Evolutionary conservation across 1,139 yeast genomes (phyloP), one percentile per base, ranked within the genome.

Genomic region (Arxiozyma bovina): DNA sequence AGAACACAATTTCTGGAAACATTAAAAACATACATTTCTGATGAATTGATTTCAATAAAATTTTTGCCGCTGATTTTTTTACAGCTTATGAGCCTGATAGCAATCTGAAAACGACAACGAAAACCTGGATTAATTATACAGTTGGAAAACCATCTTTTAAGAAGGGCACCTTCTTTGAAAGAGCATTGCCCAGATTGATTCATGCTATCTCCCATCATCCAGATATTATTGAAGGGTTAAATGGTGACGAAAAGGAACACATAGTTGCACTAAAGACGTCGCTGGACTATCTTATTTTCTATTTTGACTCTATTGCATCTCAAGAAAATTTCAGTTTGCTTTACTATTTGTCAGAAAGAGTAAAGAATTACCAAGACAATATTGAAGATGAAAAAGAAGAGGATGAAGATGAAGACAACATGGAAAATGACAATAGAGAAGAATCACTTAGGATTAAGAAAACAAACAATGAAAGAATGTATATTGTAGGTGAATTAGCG

Each of bases 181-280:
- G 79, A 58, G 75, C 84, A 1, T 75, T 87, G 54, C 82, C 86
- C 1, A 74, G 95, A 52, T 73, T 89, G 30, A 73, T 90, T 21
- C 88, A 87, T 66, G 76, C 82, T 57, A 71, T 89, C 42, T 81
- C 94, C 0, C 96, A 88, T 64, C 90, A 87, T 64, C 84, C 84
- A 9, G 87, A 84, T 61, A 82, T 82, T 55, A 62, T 74, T 30
- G 81, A 78, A 11, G 74, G 78, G 15, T 67, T 77, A 8, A 58
- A 62, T n/a, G 38, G 53, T 1, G 38, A 42, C 12, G 50, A 53
- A 41, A 60, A 57, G 23, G 58, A 64, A 55, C 59, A 58, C 50
- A 53, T 76, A 42, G 70, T 73, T 53, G 81, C 82, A 0, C 76
- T 74, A 57, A 67, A 73, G 0, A 83, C 80, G 61, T 83, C 85